phyloP scores from a whole-genome alignment of 768 basidiomycete species.

The Agrocybe pediades region DNA sequence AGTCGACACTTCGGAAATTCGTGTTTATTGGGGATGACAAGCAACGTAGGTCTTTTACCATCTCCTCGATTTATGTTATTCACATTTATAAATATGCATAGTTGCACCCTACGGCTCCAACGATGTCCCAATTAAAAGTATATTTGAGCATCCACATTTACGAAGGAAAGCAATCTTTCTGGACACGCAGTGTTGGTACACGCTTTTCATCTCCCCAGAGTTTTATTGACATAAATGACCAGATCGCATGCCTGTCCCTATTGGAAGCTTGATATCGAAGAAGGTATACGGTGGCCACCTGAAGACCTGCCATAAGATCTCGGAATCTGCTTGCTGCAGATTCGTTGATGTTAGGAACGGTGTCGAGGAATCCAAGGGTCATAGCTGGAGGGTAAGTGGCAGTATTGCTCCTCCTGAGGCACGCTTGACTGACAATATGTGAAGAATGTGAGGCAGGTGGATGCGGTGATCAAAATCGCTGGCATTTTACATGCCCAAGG shows the following conservation, averaged over 20 bases:
- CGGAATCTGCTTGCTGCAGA: conserved; percentile 39
- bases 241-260: conserved; percentile 67
- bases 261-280: conserved; percentile 63
- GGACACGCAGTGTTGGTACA: conserved; percentile 47
- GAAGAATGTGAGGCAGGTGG: conserved; percentile 57
- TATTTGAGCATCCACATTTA: neutral
- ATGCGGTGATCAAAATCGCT: conserved; percentile 48
- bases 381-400: conserved; percentile 40
- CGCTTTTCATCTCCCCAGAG: neutral
- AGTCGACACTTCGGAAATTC: neutral
- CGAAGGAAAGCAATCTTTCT: neutral
- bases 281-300: conserved; percentile 58
- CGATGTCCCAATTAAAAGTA: neutral
- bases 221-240: neutral
- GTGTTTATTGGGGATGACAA: neutral
- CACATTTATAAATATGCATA: neutral
- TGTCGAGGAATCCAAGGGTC: conserved; percentile 29
- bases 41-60: neutral
- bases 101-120: neutral
- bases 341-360: conserved; percentile 55
- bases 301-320: conserved; percentile 45
- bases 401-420: neutral
- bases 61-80: neutral
- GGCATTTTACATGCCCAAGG: conserved; percentile 36
- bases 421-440: neutral